Evolutionary conservation across 129 eudicot genomes (phyloP).

Genomic region (Mikania micrantha): DNA sequence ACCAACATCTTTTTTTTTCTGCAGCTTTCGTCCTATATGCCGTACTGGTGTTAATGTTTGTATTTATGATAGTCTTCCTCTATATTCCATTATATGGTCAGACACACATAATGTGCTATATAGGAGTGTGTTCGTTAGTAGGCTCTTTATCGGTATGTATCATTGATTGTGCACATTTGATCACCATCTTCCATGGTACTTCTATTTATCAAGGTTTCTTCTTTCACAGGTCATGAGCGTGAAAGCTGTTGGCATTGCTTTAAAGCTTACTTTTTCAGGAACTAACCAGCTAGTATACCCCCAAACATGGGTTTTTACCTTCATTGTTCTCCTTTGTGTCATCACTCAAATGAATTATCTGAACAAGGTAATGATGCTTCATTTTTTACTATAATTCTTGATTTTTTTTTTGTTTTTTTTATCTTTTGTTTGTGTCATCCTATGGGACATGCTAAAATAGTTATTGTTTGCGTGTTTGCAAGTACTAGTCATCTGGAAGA

Average conservation of each 20-base stretch:
- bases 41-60: conserved; percentile 57
- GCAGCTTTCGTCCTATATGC: conserved; percentile 87
- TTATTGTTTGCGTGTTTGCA: background rate
- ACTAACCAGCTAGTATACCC: conserved; percentile 81
- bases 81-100: conserved; percentile 83
- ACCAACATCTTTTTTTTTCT: conserved; percentile 14
- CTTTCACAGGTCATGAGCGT: conserved; percentile 89
- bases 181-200: background rate
- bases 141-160: conserved; percentile 88
- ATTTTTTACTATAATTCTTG: background rate
- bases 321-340: conserved; percentile 59
- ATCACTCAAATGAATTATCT: conserved; percentile 90
- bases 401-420: background rate
- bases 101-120: conserved; percentile 79
- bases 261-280: conserved; percentile 88
- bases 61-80: conserved; percentile 55
- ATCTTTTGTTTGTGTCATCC: conserved; percentile 48
- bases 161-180: background rate
- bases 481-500: background rate
- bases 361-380: conserved; percentile 59
- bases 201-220: conserved; percentile 1
- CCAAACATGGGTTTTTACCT: conserved; percentile 85
- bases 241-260: conserved; percentile 93
- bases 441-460: background rate
- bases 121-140: conserved; percentile 84